Percentiles rank a stretch among this genome's conserved stretches.
Conservation (phyloP, 2,329 filamentous ascomycete species). For the Colletotrichum eremochloae region DNA sequence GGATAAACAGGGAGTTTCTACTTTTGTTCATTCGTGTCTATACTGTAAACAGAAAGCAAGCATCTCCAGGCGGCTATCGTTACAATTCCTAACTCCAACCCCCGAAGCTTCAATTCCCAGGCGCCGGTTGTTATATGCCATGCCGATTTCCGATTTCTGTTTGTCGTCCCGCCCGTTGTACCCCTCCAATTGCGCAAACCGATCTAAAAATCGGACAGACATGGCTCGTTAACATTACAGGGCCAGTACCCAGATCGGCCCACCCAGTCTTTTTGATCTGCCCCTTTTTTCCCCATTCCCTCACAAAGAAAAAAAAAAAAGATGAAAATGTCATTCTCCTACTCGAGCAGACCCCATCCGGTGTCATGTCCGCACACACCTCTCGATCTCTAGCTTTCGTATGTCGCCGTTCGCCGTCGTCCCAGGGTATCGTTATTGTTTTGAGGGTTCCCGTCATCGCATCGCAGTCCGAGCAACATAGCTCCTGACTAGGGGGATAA, state of each 20-base stretch:
- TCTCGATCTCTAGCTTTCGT: conserved; percentile 16
- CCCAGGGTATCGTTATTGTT: conserved; percentile 41
- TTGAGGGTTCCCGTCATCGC: conserved; percentile 23
- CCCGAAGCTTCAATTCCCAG: conserved; percentile 18
- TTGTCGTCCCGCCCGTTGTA: conserved; percentile 5
- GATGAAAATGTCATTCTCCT: conserved; percentile 35
- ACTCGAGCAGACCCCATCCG: conserved; percentile 31
- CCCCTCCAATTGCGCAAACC: conserved; percentile 26
- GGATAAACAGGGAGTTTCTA: conserved; percentile 1
- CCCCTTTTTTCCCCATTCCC: conserved; percentile 25
- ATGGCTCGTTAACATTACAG: conserved; percentile 40
- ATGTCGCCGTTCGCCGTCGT: conserved; percentile 39
- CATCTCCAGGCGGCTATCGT: conserved; percentile 27
- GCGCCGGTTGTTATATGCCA: conserved; percentile 31
- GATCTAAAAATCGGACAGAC: conserved; percentile 39
- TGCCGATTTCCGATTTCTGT: conserved; percentile 27
- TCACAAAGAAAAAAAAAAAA: conserved; percentile 20
- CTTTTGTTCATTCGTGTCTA: conserved; percentile 12
- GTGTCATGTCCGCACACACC: conserved; percentile 23
- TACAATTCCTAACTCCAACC: conserved; percentile 35
- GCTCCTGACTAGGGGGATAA: conserved; percentile 24
- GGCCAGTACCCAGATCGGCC: conserved; percentile 40
- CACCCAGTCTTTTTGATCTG: conserved; percentile 30
- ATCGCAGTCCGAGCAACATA: conserved; percentile 26
- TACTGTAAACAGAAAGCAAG: conserved; percentile 16